Evolutionary conservation across 495 filamentous ascomycete genomes (phyloP).

Genomic region (Neurospora cerealis): DNA sequence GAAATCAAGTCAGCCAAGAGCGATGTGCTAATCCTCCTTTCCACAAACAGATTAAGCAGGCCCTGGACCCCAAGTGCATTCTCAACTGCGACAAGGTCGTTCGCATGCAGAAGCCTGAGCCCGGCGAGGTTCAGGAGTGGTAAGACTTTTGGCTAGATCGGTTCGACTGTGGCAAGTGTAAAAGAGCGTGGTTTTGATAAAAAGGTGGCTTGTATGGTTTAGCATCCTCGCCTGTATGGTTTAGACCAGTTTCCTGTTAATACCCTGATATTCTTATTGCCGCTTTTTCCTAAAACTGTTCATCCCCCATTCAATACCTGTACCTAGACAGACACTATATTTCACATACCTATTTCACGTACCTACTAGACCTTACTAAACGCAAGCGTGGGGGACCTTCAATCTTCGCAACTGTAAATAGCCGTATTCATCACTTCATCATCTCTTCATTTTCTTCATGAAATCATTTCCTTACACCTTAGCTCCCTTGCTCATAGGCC

Average conservation of each 20-base stretch:
- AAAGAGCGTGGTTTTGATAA: background rate
- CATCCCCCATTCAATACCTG: background rate
- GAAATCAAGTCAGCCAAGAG: background rate
- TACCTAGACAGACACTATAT: background rate
- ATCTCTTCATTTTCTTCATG: background rate
- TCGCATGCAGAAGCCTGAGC: conserved; percentile 44
- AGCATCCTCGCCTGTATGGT: background rate
- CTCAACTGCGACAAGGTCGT: conserved; percentile 79
- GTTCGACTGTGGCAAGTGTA: background rate
- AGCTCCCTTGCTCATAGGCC: background rate
- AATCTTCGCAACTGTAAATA: background rate
- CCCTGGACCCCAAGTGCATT: conserved; percentile 67
- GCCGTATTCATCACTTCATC: background rate
- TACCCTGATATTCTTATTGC: background rate
- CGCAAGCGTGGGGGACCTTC: background rate
- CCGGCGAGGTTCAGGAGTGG: conserved; percentile 43
- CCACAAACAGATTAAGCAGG: conserved; percentile 45
- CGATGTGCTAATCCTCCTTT: background rate
- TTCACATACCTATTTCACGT: background rate
- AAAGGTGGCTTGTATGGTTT: background rate
- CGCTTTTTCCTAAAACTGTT: background rate
- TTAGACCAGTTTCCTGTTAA: background rate
- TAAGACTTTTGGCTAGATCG: conserved; percentile 11
- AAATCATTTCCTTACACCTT: background rate
- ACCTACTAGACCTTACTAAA: background rate